phyloP scores from a whole-genome alignment of 768 basidiomycete species.

The Termitomyces sp. region DNA sequence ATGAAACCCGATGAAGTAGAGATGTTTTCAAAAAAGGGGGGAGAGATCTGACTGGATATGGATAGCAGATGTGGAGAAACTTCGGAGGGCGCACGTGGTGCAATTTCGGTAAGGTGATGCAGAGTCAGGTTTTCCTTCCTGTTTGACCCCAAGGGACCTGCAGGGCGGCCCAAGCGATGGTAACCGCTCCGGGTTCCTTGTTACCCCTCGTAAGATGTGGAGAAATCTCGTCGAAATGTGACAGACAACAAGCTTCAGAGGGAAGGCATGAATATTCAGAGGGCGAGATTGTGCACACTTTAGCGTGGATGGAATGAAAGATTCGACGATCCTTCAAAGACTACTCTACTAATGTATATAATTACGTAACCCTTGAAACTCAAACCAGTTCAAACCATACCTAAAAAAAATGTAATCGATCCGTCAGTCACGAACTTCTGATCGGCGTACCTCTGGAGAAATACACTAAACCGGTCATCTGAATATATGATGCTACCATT shows the following conservation, averaged over 20 bases:
- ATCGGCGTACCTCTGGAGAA: slow-evolving; percentile 41
- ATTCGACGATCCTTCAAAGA: neutral
- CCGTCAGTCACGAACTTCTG: neutral
- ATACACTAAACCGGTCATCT: slow-evolving; percentile 28
- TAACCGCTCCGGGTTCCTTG: neutral
- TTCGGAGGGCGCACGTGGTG: slow-evolving; percentile 12
- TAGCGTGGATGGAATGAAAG: neutral
- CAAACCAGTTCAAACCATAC: neutral
- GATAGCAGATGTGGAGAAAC: slow-evolving; percentile 10
- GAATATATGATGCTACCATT: slow-evolving; percentile 13
- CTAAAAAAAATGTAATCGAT: slow-evolving; percentile 4
- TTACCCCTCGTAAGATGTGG: slow-evolving; percentile 13
- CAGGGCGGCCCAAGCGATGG: neutral
- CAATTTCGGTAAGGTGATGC: slow-evolving; percentile 7
- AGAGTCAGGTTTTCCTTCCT: neutral
- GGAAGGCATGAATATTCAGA: neutral
- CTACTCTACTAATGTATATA: neutral
- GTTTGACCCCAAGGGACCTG: neutral
- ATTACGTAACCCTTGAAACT: neutral
- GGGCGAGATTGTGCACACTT: neutral
- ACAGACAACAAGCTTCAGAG: neutral
- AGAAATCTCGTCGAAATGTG: slow-evolving; percentile 30
- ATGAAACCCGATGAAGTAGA: neutral
- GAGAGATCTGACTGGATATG: neutral
- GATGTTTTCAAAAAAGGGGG: neutral